Evolutionary conservation across 73 alveolate species (phyloP).

Genomic region (Paramecium bursaria): DNA sequence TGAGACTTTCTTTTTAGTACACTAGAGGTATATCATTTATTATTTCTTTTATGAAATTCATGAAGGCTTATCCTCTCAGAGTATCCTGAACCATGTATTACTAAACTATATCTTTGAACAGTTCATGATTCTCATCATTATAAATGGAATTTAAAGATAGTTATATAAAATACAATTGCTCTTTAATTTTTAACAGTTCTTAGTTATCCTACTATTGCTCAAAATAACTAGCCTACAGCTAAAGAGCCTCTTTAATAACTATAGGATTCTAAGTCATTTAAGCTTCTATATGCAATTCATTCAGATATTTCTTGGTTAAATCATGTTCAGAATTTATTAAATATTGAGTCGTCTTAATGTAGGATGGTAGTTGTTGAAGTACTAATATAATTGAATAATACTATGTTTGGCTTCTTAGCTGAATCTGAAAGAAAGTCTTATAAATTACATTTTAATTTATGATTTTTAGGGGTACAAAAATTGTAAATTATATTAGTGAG

Average conservation of each 20-base stretch:
- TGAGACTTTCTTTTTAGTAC: conserved; percentile 18
- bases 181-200: conserved; percentile 1
- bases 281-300: conserved; percentile 16
- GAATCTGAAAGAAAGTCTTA: too few species aligned
- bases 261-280: neutral
- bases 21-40: conserved; percentile 33
- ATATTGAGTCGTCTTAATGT: neutral
- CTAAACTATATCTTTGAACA: neutral
- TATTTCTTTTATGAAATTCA: neutral
- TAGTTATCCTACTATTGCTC: neutral
- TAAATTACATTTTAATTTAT: too few species aligned
- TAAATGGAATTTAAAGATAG: conserved; percentile 30
- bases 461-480: too few species aligned
- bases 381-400: too few species aligned
- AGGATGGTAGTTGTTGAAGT: too few species aligned
- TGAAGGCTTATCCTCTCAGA: conserved; percentile 7
- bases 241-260: conserved; percentile 9
- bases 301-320: neutral
- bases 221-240: neutral
- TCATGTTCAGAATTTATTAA: neutral
- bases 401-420: too few species aligned
- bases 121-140: conserved; percentile 18
- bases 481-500: too few species aligned
- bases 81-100: conserved; percentile 5
- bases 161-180: neutral